These are phyloP conservation scores for Mycosphaerella arachidis DNA, from an alignment of 2,329 filamentous ascomycete species.

Conservation along the genomic window DNA sequence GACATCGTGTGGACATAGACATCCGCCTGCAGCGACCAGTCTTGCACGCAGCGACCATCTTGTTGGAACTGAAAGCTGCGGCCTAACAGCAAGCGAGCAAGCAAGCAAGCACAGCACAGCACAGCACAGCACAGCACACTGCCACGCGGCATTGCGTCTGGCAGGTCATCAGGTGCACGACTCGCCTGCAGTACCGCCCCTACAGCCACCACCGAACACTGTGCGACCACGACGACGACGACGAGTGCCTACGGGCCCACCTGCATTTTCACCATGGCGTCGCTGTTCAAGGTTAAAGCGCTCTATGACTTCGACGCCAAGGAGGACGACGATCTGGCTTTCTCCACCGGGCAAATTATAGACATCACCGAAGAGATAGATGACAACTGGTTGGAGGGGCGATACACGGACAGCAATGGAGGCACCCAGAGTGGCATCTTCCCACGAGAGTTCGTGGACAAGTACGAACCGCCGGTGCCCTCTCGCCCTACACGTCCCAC, in stretches of 20 bases:
- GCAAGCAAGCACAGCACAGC: background rate
- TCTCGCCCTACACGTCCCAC: conserved; percentile 71
- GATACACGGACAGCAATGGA: conserved; percentile 75
- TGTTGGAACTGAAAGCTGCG: background rate
- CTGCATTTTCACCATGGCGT: conserved; percentile 29
- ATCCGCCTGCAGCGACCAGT: background rate
- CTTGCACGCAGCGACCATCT: background rate
- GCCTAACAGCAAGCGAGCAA: background rate
- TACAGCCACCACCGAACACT: conserved; percentile 5
- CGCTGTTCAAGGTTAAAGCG: conserved; percentile 84
- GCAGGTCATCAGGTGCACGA: background rate
- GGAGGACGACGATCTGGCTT: conserved; percentile 93
- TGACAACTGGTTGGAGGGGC: conserved; percentile 86
- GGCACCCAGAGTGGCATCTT: conserved; percentile 79
- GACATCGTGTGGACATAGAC: background rate
- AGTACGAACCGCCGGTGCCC: conserved; percentile 85
- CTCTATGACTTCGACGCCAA: conserved; percentile 89
- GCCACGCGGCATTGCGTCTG: conserved; percentile 2
- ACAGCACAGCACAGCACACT: background rate
- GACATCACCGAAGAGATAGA: conserved; percentile 91
- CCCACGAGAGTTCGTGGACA: conserved; percentile 95
- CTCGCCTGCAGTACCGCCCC: background rate
- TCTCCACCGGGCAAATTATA: conserved; percentile 80
- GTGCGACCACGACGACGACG: background rate
- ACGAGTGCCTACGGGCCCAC: background rate